Conservation (phyloP, 129 eudicot species). For the Tagetes patula region DNA sequence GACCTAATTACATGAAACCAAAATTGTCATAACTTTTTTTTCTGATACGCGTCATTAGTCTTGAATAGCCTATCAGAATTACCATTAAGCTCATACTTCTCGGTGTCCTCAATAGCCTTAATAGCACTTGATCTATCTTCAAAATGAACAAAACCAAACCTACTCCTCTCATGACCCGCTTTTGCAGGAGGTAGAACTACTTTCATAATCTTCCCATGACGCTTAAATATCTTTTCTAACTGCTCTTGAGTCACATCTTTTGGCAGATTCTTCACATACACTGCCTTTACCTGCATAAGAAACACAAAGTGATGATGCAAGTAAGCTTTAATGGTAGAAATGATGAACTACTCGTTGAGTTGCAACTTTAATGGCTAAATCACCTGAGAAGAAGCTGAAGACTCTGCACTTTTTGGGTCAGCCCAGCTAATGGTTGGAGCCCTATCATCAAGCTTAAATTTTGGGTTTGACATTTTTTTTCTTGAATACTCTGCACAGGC, state of each 20-base stretch:
- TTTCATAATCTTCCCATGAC: slow-evolving; percentile 83
- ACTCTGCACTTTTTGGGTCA: slow-evolving; percentile 82
- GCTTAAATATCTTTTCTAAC: slow-evolving; percentile 70
- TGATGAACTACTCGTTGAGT: too few species aligned
- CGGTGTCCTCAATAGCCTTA: slow-evolving; percentile 83
- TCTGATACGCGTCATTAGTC: not conserved
- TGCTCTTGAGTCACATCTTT: slow-evolving; percentile 76
- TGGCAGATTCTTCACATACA: slow-evolving; percentile 90
- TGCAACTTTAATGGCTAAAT: not conserved
- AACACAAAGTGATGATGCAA: not conserved
- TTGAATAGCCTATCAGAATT: slow-evolving; percentile 10
- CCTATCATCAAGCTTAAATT: slow-evolving; percentile 83
- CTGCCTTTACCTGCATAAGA: slow-evolving; percentile 77
- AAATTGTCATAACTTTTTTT: not conserved
- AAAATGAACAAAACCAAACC: slow-evolving; percentile 94
- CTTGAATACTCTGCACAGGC: slow-evolving; percentile 97
- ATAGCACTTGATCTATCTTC: slow-evolving; percentile 85
- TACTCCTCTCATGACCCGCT: slow-evolving; percentile 81
- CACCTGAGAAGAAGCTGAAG: slow-evolving; percentile 83
- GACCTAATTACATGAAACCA: slow-evolving; percentile 44
- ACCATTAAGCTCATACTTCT: slow-evolving; percentile 90
- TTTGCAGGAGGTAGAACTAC: slow-evolving; percentile 97
- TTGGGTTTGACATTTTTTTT: slow-evolving; percentile 73
- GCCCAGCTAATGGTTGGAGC: slow-evolving; percentile 99
- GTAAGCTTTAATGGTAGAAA: not conserved